These are phyloP conservation scores for Magnolia changhungtana DNA, from an alignment of 164 flowering plant species.

Conservation along the genomic window DNA sequence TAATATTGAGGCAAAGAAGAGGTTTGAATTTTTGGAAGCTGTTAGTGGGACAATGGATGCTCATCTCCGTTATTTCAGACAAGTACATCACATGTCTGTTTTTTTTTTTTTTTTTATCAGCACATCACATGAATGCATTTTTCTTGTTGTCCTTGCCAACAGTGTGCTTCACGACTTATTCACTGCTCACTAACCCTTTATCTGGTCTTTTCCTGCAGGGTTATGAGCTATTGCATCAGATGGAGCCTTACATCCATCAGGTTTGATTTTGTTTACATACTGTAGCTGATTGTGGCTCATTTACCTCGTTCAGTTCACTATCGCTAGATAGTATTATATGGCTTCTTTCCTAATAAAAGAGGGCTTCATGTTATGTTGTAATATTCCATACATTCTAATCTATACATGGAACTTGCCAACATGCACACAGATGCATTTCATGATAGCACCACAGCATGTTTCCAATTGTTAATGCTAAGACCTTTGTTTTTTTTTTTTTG, in stretches of 20 bases:
- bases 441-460: background rate
- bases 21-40: too few relatives aligned
- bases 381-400: too few relatives aligned
- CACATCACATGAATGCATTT: background rate
- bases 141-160: background rate
- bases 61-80: too few relatives aligned
- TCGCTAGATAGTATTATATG: too few relatives aligned
- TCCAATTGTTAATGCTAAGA: too few relatives aligned
- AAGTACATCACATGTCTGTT: slow-evolving; percentile 32
- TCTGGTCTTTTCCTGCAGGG: slow-evolving; percentile 48
- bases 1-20: too few relatives aligned
- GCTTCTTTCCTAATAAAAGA: too few relatives aligned
- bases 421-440: too few relatives aligned
- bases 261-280: slow-evolving; percentile 27
- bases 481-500: too few relatives aligned
- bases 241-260: slow-evolving; percentile 99
- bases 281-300: background rate
- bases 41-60: too few relatives aligned
- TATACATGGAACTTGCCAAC: too few relatives aligned
- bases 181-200: background rate
- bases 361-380: too few relatives aligned
- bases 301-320: background rate
- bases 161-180: background rate
- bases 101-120: background rate
- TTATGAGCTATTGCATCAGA: slow-evolving; percentile 92